phyloP scores from a whole-genome alignment of 2,329 filamentous ascomycete genomes.

The Diaporthe amygdali region DNA sequence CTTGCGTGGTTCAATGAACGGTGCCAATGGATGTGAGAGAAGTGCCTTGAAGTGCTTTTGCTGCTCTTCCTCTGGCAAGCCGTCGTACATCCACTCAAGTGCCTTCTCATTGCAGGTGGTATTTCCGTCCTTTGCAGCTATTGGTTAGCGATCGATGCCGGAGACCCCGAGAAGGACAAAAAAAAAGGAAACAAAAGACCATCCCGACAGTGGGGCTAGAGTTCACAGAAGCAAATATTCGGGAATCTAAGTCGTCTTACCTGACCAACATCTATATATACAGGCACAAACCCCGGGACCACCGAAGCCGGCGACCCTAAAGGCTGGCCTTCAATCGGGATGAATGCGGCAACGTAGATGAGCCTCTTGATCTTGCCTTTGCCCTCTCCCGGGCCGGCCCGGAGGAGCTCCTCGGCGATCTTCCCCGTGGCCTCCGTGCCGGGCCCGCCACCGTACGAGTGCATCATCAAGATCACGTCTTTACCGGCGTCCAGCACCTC shows the following conservation, averaged over 20 bases:
- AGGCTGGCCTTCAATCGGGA: background rate
- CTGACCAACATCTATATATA: background rate
- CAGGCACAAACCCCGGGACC: background rate
- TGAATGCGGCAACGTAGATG: background rate
- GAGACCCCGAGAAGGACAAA: background rate
- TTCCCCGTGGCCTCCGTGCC: background rate
- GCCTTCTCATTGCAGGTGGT: background rate
- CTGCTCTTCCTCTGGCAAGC: background rate
- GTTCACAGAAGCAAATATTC: too few species aligned
- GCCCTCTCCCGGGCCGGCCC: background rate
- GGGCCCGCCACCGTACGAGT: constrained; percentile 19
- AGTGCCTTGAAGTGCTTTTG: background rate
- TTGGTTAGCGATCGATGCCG: background rate
- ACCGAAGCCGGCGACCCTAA: background rate
- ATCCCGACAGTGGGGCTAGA: too few species aligned
- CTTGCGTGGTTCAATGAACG: background rate
- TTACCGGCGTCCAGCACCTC: constrained; percentile 4
- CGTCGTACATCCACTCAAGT: background rate
- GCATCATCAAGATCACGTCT: constrained; percentile 18
- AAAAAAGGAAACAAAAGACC: too few species aligned
- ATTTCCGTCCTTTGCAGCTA: background rate
- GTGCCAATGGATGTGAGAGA: background rate
- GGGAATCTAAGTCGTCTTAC: background rate
- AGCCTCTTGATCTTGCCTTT: constrained; percentile 1
- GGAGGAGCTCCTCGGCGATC: background rate